Evolutionary conservation across 352 stramenopile genomes (phyloP).

Genomic region (Phytophthora podocarpi): DNA sequence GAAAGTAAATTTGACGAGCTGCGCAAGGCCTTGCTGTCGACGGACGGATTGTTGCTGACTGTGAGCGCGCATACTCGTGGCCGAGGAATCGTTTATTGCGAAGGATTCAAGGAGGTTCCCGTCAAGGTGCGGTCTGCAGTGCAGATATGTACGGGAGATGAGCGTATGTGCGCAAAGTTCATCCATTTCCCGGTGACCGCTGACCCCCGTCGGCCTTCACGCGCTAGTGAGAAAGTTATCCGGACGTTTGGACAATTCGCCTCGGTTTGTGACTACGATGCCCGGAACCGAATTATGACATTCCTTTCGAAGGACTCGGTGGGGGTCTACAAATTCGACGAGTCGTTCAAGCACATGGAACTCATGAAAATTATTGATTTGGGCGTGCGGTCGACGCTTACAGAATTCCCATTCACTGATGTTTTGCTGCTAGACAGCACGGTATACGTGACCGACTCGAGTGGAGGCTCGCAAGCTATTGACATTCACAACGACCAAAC

Average conservation of each 20-base stretch:
- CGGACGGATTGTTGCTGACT: slow-evolving; percentile 10
- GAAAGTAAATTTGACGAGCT: slow-evolving; percentile 12
- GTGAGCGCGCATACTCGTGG: not conserved
- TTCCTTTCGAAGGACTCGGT: slow-evolving; percentile 24
- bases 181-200: slow-evolving; percentile 14
- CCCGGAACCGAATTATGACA: slow-evolving; percentile 22
- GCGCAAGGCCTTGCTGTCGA: not conserved
- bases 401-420: slow-evolving; percentile 31
- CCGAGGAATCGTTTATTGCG: not conserved
- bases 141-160: slow-evolving; percentile 17
- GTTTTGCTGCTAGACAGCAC: slow-evolving; percentile 26
- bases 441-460: slow-evolving; percentile 43
- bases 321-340: slow-evolving; percentile 37
- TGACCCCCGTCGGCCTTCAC: not conserved
- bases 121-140: slow-evolving; percentile 33
- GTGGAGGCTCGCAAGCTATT: slow-evolving; percentile 36
- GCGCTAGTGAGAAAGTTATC: slow-evolving; percentile 13
- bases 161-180: slow-evolving; percentile 28
- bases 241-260: slow-evolving; percentile 25
- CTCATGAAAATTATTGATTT: slow-evolving; percentile 34
- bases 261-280: slow-evolving; percentile 33
- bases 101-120: slow-evolving; percentile 1
- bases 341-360: slow-evolving; percentile 38
- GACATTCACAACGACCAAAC: slow-evolving; percentile 53
- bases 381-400: slow-evolving; percentile 31